A percentile compares a stretch with the other conserved stretches of the same genome.
phyloP scores from a whole-genome alignment of 2,329 filamentous ascomycete species.

The Cladorrhinum sp. region DNA sequence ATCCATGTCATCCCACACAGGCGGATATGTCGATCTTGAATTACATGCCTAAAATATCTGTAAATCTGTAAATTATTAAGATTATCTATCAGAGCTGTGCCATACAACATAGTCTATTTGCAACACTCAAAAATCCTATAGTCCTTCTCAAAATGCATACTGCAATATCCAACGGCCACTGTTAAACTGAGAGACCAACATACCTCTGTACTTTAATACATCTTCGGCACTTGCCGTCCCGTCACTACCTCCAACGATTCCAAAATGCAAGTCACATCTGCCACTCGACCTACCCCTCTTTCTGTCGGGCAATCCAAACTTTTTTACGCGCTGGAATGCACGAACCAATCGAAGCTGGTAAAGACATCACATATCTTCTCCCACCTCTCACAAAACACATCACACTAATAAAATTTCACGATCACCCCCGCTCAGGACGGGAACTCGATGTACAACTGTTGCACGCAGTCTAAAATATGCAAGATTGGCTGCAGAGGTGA shows the following conservation, averaged over 20 bases:
- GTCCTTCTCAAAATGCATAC: not conserved
- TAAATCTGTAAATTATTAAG: too few relatives aligned
- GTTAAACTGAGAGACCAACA: too few relatives aligned
- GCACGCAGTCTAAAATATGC: not conserved
- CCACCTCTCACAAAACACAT: not conserved
- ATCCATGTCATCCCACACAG: not conserved
- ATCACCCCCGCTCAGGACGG: not conserved
- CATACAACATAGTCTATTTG: not conserved
- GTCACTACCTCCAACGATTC: too few relatives aligned
- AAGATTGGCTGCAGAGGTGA: not conserved
- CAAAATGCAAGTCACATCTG: not conserved
- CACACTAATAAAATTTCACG: too few relatives aligned
- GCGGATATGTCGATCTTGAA: too few relatives aligned
- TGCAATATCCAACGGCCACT: too few relatives aligned
- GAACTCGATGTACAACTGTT: not conserved
- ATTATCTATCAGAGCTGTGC: not conserved
- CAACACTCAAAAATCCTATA: not conserved
- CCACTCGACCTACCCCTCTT: not conserved
- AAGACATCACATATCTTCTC: too few relatives aligned
- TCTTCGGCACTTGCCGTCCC: too few relatives aligned
- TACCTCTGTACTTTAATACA: too few relatives aligned
- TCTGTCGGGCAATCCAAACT: not conserved
- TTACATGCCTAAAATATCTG: too few relatives aligned
- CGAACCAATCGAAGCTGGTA: not conserved
- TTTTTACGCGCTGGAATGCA: constrained; percentile 1